Evolutionary conservation across 2,329 filamentous ascomycete species (phyloP), one percentile per base, ranked within the genome.

Genomic region (Aspergillus fumigatus): DNA sequence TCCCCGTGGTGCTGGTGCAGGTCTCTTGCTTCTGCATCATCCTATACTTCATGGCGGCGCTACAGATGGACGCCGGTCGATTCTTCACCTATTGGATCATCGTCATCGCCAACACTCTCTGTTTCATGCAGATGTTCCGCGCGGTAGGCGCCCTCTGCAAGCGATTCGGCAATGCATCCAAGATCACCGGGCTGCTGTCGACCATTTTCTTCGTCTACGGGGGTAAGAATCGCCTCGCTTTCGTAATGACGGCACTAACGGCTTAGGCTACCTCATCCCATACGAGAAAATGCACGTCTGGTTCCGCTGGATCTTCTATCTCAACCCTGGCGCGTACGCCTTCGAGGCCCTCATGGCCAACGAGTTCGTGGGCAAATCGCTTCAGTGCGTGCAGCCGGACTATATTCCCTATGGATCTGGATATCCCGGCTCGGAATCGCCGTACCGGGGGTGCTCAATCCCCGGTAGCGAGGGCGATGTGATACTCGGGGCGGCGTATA

Each of bases 271-370:
- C 68, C 76, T 85, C 67, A 85, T 87, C 50, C 78, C 77, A 1
- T 83, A 83, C 54, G 72, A 78, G 0, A 73, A 82, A 52, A 86
- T 87, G 84, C 82, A 84, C 47, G 78, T 79, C 1, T 86, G 82
- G 82, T 84, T 87, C 49, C 69, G 71, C 19, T 87, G 84, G 84
- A 72, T 87, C 9, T 84, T 79, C 61, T 86, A 83, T 75, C 77
- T 86, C 23, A 79, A 87, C 62, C 87, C 87, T 0, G 73, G 89
- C 7, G 80, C 86, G 0, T 90, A 89, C 57, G 85, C 79, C 0
- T 90, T 88, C 48, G 84, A 89, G 57, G 82, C 82, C 0, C 72
- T 91, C 0, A 77, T 90, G 64, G 80, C 84, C 0, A 90, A 90
- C 62, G 88, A 90, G 66, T 89, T 90, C 54, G 79, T 85, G 19